Conservation (phyloP, 306 rosid species). For the Begonia peltatifolia region DNA sequence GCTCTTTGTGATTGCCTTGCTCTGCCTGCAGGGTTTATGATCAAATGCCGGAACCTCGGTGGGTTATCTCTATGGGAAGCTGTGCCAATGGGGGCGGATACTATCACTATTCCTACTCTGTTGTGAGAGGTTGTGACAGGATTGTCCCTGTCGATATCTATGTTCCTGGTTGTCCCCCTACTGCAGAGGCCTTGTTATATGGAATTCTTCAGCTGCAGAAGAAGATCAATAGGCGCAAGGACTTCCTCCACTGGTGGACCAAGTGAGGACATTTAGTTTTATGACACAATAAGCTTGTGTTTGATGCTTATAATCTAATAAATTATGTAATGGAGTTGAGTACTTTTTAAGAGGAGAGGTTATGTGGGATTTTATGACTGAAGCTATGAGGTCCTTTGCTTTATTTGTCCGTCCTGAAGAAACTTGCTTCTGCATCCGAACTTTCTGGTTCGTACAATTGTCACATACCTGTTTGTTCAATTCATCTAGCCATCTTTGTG, state of each 20-base stretch:
- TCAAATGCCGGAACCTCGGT: conserved; percentile 98
- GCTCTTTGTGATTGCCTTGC: no score
- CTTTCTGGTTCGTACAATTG: no score
- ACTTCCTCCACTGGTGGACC: conserved; percentile 94
- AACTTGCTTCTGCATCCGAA: no score
- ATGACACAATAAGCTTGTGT: conserved; percentile 7
- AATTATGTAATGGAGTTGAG: conserved; percentile 26
- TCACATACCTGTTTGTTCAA: no score
- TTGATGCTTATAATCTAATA: conserved; percentile 23
- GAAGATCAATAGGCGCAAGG: conserved; percentile 96
- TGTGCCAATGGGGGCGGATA: conserved; percentile 99
- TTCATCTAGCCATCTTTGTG: no score
- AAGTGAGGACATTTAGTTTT: conserved; percentile 35
- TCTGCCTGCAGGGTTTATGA: conserved; percentile 72
- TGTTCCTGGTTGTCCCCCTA: conserved; percentile 97
- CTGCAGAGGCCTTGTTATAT: conserved; percentile 87
- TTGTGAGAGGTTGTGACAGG: conserved; percentile 91
- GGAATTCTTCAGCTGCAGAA: conserved; percentile 97
- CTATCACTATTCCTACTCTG: conserved; percentile 93
- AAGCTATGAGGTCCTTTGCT: no score
- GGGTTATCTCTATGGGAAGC: conserved; percentile 99
- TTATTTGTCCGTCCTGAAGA: no score
- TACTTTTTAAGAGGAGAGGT: conserved; percentile 25
- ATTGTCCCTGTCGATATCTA: conserved; percentile 94
- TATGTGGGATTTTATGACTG: not conserved